These are phyloP conservation scores for Ilex paraguariensis DNA, from an alignment of 305 asterid species.

Conservation along the genomic window DNA sequence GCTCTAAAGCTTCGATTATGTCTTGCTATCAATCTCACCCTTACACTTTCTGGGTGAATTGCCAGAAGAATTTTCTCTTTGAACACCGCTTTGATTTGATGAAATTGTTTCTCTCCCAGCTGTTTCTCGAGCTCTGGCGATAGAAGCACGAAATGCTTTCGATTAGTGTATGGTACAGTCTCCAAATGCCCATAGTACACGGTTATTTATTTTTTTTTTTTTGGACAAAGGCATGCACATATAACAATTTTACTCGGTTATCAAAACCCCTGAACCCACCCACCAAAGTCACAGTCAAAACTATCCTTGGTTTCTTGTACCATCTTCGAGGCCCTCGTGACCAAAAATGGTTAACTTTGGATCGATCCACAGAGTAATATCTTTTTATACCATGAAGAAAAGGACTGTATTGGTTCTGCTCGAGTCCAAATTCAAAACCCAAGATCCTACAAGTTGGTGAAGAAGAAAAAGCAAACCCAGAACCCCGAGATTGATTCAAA, in stretches of 20 bases:
- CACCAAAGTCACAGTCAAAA: conserved; percentile 33
- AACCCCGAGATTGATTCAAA: conserved; percentile 11
- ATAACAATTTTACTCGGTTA: too few species aligned
- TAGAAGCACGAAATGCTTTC: conserved; percentile 77
- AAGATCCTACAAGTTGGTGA: conserved; percentile 37
- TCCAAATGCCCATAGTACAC: conserved; percentile 71
- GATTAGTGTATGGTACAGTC: conserved; percentile 80
- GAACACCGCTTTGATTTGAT: conserved; percentile 35
- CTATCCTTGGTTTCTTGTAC: conserved; percentile 57
- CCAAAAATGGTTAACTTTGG: conserved; percentile 47
- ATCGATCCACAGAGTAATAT: conserved; percentile 56
- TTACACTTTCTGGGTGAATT: conserved; percentile 76
- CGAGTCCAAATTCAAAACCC: conserved; percentile 19
- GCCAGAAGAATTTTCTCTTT: conserved; percentile 79
- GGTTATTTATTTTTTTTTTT: too few species aligned
- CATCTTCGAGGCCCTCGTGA: conserved; percentile 62
- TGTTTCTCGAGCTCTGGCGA: conserved; percentile 48
- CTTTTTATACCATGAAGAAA: conserved; percentile 51
- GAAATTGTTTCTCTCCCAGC: conserved; percentile 63
- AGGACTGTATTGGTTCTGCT: conserved; percentile 28
- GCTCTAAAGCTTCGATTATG: conserved; percentile 60
- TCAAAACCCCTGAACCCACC: conserved; percentile 58
- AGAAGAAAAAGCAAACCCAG: conserved; percentile 16
- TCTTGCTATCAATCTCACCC: conserved; percentile 61
- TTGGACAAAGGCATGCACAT: too few species aligned